Evolutionary conservation across 2,329 filamentous ascomycete genomes (phyloP).

Genomic region (Lachnellula cervina): DNA sequence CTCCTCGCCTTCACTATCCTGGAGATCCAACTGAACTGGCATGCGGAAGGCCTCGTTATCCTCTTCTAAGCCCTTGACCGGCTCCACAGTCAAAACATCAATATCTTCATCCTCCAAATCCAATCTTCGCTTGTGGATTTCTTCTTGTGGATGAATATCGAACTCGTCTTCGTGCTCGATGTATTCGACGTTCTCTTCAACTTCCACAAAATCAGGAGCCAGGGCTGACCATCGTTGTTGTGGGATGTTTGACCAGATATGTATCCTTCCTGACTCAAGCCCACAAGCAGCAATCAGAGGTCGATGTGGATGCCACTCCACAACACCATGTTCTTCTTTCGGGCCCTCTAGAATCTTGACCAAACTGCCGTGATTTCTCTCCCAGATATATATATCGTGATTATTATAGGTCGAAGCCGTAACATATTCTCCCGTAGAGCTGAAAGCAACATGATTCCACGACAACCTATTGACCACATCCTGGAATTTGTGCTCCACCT

Average conservation of each 20-base stretch:
- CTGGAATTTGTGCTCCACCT: constrained; percentile 96
- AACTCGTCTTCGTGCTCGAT: constrained; percentile 95
- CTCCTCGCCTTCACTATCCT: constrained; percentile 92
- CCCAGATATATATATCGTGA: constrained; percentile 98
- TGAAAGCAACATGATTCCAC: constrained; percentile 97
- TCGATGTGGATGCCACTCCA: constrained; percentile 92
- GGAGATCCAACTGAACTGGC: constrained; percentile 88
- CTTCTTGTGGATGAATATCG: constrained; percentile 92
- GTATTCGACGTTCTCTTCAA: constrained; percentile 98
- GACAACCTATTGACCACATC: constrained; percentile 92
- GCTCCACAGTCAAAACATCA: constrained; percentile 77
- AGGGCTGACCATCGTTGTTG: constrained; percentile 97
- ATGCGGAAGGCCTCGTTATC: constrained; percentile 68
- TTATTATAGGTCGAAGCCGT: constrained; percentile 97
- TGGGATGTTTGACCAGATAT: constrained; percentile 92
- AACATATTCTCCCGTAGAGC: constrained; percentile 89
- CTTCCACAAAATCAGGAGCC: constrained; percentile 93
- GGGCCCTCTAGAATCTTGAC: constrained; percentile 96
- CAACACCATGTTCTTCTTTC: constrained; percentile 91
- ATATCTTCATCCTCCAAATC: constrained; percentile 92
- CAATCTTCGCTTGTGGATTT: constrained; percentile 84
- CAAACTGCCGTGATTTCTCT: constrained; percentile 84
- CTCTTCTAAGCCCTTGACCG: constrained; percentile 52
- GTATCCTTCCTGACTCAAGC: constrained; percentile 86
- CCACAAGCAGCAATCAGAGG: constrained; percentile 88